Evolutionary conservation across 345 rosid genomes (phyloP).

Genomic region (Eucalyptus brandiana): DNA sequence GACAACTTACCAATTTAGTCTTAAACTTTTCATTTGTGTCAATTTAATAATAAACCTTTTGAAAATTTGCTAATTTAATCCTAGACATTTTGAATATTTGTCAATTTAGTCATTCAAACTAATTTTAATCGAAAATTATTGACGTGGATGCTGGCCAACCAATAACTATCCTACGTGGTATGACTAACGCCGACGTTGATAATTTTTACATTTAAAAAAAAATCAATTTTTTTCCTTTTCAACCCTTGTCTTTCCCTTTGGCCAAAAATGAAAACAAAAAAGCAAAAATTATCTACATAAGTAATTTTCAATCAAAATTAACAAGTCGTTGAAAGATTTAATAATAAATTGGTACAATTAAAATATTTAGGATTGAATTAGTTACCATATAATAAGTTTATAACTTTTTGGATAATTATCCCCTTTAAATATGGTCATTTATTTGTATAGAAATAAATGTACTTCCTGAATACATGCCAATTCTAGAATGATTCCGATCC

Average conservation of each 20-base stretch:
- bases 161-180: accelerated
- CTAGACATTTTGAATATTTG: no score
- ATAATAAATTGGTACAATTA: neutral
- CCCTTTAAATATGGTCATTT: neutral
- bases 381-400: neutral
- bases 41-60: no score
- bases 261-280: no score
- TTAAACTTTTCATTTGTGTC: neutral
- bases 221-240: no score
- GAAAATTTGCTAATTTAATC: neutral
- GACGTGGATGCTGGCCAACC: accelerated
- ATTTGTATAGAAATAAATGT: neutral
- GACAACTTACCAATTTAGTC: neutral
- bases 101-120: neutral
- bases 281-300: no score
- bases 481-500: neutral
- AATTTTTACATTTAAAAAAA: no score
- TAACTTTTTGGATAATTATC: no score
- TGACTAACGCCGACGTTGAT: accelerated
- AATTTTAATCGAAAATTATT: no score
- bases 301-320: no score
- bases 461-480: neutral
- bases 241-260: no score
- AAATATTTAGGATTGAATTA: neutral
- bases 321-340: neutral